phyloP scores from a whole-genome alignment of 179 eudicot genomes.

The Corrigiola litoralis region DNA sequence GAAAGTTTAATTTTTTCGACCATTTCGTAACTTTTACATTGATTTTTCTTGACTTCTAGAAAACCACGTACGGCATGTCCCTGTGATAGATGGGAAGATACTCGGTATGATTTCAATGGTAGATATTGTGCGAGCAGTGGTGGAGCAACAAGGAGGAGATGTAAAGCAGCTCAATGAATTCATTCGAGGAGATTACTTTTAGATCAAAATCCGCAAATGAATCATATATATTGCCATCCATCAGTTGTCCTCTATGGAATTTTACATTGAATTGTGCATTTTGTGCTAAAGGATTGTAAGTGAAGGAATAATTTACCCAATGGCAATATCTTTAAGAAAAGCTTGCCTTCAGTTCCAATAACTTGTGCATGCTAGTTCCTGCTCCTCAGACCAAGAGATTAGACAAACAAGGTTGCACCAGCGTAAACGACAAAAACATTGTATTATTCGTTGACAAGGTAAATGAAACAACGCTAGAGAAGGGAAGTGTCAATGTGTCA shows the following conservation, averaged over 20 bases:
- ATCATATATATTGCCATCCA: not conserved
- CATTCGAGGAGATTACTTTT: constrained; percentile 74
- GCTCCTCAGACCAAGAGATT: no score
- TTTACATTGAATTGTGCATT: not conserved
- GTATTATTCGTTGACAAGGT: not conserved
- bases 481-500: not conserved
- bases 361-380: no score
- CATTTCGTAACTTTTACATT: not conserved
- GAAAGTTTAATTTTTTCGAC: not conserved
- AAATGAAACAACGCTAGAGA: no score
- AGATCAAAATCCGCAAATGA: not conserved
- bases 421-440: no score
- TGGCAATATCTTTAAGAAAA: no score
- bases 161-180: constrained; percentile 64
- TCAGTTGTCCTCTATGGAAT: not conserved
- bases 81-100: constrained; percentile 72
- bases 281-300: no score
- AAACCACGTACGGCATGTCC: constrained; percentile 73
- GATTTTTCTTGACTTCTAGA: constrained; percentile 33
- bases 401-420: no score
- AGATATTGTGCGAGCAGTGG: constrained; percentile 77
- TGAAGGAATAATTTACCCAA: no score
- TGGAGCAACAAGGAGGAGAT: constrained; percentile 76
- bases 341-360: no score
- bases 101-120: constrained; percentile 81